Evolutionary conservation across 2,329 filamentous ascomycete genomes (phyloP), one percentile per base, ranked within the genome.

Genomic region (Trichophyton simii): DNA sequence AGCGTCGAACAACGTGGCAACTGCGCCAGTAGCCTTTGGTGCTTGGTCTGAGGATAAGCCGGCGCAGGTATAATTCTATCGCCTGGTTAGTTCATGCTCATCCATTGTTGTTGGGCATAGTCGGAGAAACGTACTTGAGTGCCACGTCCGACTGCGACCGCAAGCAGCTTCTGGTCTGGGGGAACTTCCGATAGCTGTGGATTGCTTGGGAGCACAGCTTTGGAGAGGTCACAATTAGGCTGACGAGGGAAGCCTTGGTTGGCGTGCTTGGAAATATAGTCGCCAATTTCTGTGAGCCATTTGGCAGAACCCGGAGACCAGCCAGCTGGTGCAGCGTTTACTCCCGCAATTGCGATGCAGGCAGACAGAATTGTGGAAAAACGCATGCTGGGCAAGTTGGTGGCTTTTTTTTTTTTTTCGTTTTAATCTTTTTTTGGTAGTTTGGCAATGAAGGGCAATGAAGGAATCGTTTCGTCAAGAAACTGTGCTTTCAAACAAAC

Each of bases 11-110:
- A 97, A 88, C 0, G 83, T 86, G 60, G 92, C 92, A 0, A 89
- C 71, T 60, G 92, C 92, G 65, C 92, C 92, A 58, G 79, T 74
- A 18, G 85, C 79, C 8, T 78, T 79, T 13, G 92, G 91, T 0
- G 76, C 76, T 0, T 83, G 81, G 2, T 81, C 82, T 1, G 82
- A 71, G 67, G 87, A 82, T 64, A 75, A 75, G 60, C 80, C 76
- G 62, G 82, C 78, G 79, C 92, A 96, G 59, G 89, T 95, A 79
- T 96, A 97, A 81, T 96, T 96, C 77, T 96, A 44, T 58, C 25
- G 42, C 2, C 15, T 44, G 15, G 13, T 25, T 34, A 42, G 38
- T 54, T n/a, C 50, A 13, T 7, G 9, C 25, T 58, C n/a, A 15
- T 36, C 28, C 15, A 25, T 86, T 38, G 34, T 44, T n/a, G 48